A percentile compares a stretch with the other conserved stretches of the same genome.
phyloP scores from a whole-genome alignment of 805 yeast species.

The Hanseniaspora clermontiae region DNA sequence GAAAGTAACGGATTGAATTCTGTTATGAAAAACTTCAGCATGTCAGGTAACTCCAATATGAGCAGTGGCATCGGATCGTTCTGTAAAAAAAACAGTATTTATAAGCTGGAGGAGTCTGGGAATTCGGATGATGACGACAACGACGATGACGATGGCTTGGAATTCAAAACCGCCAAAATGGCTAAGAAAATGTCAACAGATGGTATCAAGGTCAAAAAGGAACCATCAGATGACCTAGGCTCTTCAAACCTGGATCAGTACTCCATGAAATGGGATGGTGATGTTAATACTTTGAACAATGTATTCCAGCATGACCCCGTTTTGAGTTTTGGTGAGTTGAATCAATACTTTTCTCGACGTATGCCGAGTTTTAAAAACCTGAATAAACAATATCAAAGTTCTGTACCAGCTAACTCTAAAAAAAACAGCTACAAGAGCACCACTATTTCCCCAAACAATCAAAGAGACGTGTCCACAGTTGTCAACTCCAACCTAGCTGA shows the following conservation, averaged over 20 bases:
- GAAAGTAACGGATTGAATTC: neutral
- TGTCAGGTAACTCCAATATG: slow-evolving; percentile 14
- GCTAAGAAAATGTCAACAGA: neutral
- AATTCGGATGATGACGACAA: slow-evolving; percentile 1
- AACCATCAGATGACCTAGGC: slow-evolving; percentile 13
- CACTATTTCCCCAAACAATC: neutral
- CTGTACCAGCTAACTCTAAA: neutral
- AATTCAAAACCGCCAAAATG: slow-evolving; percentile 3
- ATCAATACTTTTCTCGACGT: slow-evolving; percentile 15
- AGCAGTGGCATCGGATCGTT: neutral
- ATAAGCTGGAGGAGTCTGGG: slow-evolving; percentile 6
- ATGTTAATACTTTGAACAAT: slow-evolving; percentile 20
- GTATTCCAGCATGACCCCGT: slow-evolving; percentile 27
- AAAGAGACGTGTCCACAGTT: neutral
- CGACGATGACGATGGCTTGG: slow-evolving; percentile 3
- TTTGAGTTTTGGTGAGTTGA: slow-evolving; percentile 22
- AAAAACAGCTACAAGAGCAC: neutral
- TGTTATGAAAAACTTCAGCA: slow-evolving; percentile 4
- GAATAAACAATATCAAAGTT: neutral
- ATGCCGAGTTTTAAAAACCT: neutral
- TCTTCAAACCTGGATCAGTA: slow-evolving; percentile 1
- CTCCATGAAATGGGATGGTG: slow-evolving; percentile 11
- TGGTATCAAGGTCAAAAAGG: neutral
- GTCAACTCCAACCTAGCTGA: neutral
- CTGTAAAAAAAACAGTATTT: slow-evolving; percentile 13